Evolutionary conservation across 257 asterid species (phyloP).

Genomic region (Fraxinus anomala): DNA sequence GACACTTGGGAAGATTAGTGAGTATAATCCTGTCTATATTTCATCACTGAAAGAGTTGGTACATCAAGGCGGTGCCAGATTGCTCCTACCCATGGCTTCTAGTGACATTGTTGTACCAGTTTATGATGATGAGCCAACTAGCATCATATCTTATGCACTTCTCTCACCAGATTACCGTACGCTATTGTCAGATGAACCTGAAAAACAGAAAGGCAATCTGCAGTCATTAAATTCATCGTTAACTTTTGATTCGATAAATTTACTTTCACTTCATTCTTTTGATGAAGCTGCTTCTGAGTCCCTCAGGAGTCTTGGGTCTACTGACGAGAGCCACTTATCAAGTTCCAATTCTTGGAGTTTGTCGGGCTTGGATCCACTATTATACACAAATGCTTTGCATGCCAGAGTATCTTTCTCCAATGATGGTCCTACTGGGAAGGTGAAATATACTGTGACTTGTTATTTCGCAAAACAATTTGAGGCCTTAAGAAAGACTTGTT

Average conservation of each 20-base stretch:
- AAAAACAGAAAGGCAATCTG: constrained; percentile 40
- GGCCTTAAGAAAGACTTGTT: constrained; percentile 57
- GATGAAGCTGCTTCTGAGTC: constrained; percentile 52
- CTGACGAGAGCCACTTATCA: constrained; percentile 44
- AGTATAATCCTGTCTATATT: constrained; percentile 54
- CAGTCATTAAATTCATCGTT: constrained; percentile 49
- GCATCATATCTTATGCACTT: constrained; percentile 63
- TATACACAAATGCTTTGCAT: constrained; percentile 50
- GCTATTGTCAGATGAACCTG: constrained; percentile 48
- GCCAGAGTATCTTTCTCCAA: constrained; percentile 58
- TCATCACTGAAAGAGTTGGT: constrained; percentile 55
- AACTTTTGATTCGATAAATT: constrained; percentile 44
- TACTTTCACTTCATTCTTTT: constrained; percentile 50
- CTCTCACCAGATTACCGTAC: constrained; percentile 51
- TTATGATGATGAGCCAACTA: constrained; percentile 80
- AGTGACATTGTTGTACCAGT: constrained; percentile 58
- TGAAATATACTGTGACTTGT: constrained; percentile 67
- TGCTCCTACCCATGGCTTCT: constrained; percentile 54
- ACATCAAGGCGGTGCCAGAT: constrained; percentile 57
- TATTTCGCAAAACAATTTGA: constrained; percentile 72
- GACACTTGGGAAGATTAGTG: constrained; percentile 47
- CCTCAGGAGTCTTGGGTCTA: constrained; percentile 38
- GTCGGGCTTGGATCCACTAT: constrained; percentile 48
- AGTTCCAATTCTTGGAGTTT: constrained; percentile 45
- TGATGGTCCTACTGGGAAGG: constrained; percentile 67